These are phyloP conservation scores for Clathrospora elynae DNA, from an alignment of 2,329 filamentous ascomycete species.

Conservation along the genomic window DNA sequence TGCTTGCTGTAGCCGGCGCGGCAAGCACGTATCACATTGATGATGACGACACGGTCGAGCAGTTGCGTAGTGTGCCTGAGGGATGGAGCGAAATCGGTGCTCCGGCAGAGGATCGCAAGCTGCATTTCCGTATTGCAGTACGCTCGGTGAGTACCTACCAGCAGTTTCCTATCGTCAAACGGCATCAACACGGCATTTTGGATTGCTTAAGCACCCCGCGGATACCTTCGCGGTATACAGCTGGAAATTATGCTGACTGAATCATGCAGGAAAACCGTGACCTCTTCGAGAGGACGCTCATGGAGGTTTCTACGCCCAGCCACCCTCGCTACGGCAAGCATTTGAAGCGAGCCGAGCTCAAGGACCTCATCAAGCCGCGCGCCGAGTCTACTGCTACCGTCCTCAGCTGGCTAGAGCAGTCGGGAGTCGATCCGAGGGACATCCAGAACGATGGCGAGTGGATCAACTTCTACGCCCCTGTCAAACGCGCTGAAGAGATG, in stretches of 20 bases:
- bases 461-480: constrained; percentile 63
- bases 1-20: constrained; percentile 39
- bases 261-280: constrained; percentile 54
- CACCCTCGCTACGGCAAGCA: constrained; percentile 65
- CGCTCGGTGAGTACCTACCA: constrained; percentile 41
- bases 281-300: constrained; percentile 62
- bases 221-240: neutral
- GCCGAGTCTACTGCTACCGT: constrained; percentile 57
- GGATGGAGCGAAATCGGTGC: constrained; percentile 46
- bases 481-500: constrained; percentile 60
- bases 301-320: constrained; percentile 66
- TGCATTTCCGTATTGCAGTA: constrained; percentile 49
- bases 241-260: constrained; percentile 17
- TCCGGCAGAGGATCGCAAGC: constrained; percentile 37
- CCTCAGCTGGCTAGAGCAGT: constrained; percentile 60
- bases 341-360: constrained; percentile 65
- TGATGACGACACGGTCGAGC: constrained; percentile 38
- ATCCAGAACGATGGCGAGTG: constrained; percentile 63
- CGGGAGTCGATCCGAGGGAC: constrained; percentile 53
- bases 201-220: too few species aligned
- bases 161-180: neutral
- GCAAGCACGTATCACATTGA: constrained; percentile 32
- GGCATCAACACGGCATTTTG: neutral
- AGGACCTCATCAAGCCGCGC: constrained; percentile 59
- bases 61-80: constrained; percentile 39